phyloP scores from a whole-genome alignment of 2,329 filamentous ascomycete genomes.

The Chaetomium strumarium region DNA sequence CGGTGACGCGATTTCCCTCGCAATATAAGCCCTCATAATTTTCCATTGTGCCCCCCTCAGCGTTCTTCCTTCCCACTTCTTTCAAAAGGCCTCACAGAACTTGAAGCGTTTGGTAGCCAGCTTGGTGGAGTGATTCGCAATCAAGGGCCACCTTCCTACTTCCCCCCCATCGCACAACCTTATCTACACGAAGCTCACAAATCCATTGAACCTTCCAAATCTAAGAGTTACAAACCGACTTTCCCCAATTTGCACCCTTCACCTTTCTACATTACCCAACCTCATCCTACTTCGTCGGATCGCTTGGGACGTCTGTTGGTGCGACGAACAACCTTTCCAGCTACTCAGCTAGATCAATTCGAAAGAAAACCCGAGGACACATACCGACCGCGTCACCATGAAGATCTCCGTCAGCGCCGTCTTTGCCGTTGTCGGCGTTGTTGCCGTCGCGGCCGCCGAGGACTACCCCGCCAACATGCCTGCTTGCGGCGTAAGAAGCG shows the following conservation, averaged over 20 bases:
- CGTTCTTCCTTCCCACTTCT: not conserved
- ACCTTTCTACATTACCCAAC: not conserved
- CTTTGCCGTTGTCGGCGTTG: conserved; percentile 34
- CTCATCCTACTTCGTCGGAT: not conserved
- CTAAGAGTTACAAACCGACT: not conserved
- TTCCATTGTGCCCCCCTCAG: not conserved
- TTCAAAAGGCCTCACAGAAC: not conserved
- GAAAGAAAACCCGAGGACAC: not conserved
- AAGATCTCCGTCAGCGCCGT: conserved; percentile 39
- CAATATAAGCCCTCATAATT: conserved; percentile 16
- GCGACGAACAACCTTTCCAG: not conserved
- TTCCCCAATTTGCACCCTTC: not conserved
- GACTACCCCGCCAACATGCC: conserved; percentile 37
- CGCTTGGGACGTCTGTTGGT: conserved; percentile 2
- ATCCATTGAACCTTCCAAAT: not conserved
- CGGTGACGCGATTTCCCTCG: conserved; percentile 11
- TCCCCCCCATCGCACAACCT: not conserved
- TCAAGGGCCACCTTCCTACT: not conserved
- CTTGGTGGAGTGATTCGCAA: not conserved
- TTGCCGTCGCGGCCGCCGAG: conserved; percentile 38
- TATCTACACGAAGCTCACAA: not conserved
- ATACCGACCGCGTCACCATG: conserved; percentile 38
- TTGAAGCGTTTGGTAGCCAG: not conserved
- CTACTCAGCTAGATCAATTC: not conserved
- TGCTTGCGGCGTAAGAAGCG: conserved; percentile 47